These are phyloP conservation scores for Wallacemonas sp. DNA, from an alignment of 208 protist species.

Conservation along the genomic window DNA sequence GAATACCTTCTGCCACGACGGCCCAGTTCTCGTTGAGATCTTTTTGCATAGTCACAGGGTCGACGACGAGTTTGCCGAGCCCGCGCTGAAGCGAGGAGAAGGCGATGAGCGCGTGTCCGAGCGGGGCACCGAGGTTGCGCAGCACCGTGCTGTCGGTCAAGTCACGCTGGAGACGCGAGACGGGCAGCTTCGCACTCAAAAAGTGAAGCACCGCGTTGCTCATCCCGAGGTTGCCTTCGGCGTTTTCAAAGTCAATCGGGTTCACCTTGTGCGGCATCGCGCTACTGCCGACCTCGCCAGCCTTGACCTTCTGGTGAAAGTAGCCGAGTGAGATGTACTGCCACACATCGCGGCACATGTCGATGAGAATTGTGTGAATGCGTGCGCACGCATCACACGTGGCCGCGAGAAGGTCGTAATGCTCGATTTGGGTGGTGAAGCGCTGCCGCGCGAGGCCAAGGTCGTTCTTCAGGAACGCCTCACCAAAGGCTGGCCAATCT, in stretches of 20 bases:
- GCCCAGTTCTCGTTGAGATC: constrained; percentile 94
- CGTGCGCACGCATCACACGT: constrained; percentile 90
- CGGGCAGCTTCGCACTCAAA: constrained; percentile 91
- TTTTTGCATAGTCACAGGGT: constrained; percentile 61
- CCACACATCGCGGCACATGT: constrained; percentile 94
- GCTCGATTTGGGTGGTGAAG: constrained; percentile 95
- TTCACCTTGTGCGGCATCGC: constrained; percentile 98
- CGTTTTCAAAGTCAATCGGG: constrained; percentile 98
- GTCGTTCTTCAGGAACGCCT: constrained; percentile 81
- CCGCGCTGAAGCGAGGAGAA: constrained; percentile 86
- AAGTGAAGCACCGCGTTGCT: constrained; percentile 95
- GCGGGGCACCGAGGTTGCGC: constrained; percentile 92
- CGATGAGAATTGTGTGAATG: constrained; percentile 93
- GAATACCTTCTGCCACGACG: constrained; percentile 94
- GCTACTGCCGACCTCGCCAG: constrained; percentile 94
- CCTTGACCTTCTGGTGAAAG: constrained; percentile 92
- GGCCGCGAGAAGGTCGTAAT: constrained; percentile 94
- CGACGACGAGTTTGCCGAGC: constrained; percentile 88
- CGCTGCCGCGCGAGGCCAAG: constrained; percentile 76
- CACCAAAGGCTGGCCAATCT: constrained; percentile 85
- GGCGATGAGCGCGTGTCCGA: constrained; percentile 91
- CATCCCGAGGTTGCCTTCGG: constrained; percentile 95
- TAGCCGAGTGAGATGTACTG: constrained; percentile 95
- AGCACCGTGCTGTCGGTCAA: constrained; percentile 96
- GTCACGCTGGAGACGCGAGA: constrained; percentile 95